These are phyloP conservation scores for Puccinia coronata DNA, from an alignment of 1,284 basidiomycete genomes.

Conservation along the genomic window DNA sequence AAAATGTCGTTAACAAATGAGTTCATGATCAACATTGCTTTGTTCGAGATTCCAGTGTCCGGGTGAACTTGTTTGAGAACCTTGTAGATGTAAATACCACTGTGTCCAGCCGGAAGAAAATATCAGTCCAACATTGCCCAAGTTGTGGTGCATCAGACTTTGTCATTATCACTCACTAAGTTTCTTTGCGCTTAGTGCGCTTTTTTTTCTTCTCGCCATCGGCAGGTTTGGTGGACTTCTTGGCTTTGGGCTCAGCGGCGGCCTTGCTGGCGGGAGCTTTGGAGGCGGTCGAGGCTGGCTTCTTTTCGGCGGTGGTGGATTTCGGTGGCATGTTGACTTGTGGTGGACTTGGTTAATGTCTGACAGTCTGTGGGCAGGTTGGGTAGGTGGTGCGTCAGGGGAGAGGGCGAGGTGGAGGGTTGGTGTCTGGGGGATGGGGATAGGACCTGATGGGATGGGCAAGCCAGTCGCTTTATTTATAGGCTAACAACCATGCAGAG, in stretches of 20 bases:
- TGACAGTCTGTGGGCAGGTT: neutral
- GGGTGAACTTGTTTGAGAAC: conserved; percentile 91
- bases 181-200: conserved; percentile 68
- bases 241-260: conserved; percentile 65
- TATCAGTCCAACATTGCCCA: no score
- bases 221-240: conserved; percentile 59
- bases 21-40: conserved; percentile 93
- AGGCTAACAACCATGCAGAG: no score
- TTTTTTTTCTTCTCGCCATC: conserved; percentile 66
- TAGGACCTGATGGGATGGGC: no score
- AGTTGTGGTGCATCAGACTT: no score
- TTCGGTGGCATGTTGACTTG: conserved; percentile 31
- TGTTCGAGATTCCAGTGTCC: conserved; percentile 95
- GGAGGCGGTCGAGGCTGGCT: conserved; percentile 45
- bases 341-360: neutral
- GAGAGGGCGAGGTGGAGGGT: no score
- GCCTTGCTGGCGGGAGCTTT: conserved; percentile 65
- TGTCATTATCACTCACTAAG: conserved; percentile 58
- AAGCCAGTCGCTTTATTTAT: no score
- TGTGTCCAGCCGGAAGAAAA: no score
- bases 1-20: conserved; percentile 70
- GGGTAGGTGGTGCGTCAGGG: neutral
- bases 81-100: conserved; percentile 77
- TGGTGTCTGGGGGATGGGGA: no score
- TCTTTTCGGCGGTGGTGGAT: conserved; percentile 49